phyloP scores from a whole-genome alignment of 495 filamentous ascomycete species.

The Trichoderma erinaceum region DNA sequence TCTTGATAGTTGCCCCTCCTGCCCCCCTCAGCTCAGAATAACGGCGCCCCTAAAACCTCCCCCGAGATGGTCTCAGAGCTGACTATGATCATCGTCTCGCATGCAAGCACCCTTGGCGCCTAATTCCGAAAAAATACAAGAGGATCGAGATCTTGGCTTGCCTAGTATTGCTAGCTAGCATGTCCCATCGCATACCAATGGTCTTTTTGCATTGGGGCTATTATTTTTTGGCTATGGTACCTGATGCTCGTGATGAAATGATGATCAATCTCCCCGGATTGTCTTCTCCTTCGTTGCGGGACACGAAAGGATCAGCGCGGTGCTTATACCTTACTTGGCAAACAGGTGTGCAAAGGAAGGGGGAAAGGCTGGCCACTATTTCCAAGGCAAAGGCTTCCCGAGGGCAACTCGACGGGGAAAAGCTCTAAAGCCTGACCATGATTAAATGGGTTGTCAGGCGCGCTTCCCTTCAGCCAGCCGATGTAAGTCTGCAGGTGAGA shows the following conservation, averaged over 20 bases:
- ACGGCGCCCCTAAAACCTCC: too few species aligned
- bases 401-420: background rate
- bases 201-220: background rate
- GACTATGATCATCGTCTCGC: background rate
- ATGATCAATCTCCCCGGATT: conserved; percentile 2
- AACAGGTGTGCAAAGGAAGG: background rate
- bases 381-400: background rate
- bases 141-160: background rate
- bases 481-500: background rate
- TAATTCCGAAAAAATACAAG: background rate
- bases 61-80: too few species aligned
- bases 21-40: too few species aligned
- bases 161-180: too few species aligned
- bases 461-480: background rate
- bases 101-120: background rate
- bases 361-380: background rate
- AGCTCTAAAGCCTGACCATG: background rate
- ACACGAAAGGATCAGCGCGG: background rate
- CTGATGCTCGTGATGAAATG: conserved; percentile 4
- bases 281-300: background rate
- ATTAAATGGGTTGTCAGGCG: background rate
- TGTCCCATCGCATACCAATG: background rate
- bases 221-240: background rate
- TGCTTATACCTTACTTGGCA: background rate
- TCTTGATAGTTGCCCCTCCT: too few species aligned